phyloP scores from a whole-genome alignment of 2,329 filamentous ascomycete species.

The Alternaria tenuissima region DNA sequence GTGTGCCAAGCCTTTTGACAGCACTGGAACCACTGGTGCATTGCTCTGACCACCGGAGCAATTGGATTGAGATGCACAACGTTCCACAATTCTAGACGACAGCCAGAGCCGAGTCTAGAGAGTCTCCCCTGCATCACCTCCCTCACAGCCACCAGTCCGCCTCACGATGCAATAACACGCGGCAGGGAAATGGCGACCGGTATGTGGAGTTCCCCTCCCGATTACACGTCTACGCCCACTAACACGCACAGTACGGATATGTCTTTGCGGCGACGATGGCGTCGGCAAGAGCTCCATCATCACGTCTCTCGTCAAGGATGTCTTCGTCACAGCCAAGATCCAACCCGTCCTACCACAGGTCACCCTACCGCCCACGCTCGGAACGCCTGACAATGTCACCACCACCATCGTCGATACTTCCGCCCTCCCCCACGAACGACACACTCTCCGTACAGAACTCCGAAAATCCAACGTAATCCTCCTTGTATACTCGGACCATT shows the following conservation, averaged over 20 bases:
- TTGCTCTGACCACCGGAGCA: not conserved
- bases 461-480: slow-evolving; percentile 97
- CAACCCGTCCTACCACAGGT: slow-evolving; percentile 94
- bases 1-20: slow-evolving; percentile 21
- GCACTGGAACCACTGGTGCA: slow-evolving; percentile 4
- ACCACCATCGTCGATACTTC: slow-evolving; percentile 98
- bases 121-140: not conserved
- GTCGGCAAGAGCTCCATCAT: slow-evolving; percentile 67
- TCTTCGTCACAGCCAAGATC: slow-evolving; percentile 95
- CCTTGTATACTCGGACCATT: slow-evolving; percentile 96
- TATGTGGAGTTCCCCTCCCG: slow-evolving; percentile 24
- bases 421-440: slow-evolving; percentile 90
- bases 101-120: not conserved
- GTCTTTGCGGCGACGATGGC: slow-evolving; percentile 94
- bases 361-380: slow-evolving; percentile 90
- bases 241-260: slow-evolving; percentile 75
- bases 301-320: slow-evolving; percentile 94
- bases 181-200: slow-evolving; percentile 37
- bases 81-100: not conserved
- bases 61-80: slow-evolving; percentile 1
- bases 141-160: not conserved
- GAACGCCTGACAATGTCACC: slow-evolving; percentile 94
- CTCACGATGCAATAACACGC: slow-evolving; percentile 29
- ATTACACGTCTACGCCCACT: slow-evolving; percentile 4
- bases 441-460: slow-evolving; percentile 89